phyloP scores from a whole-genome alignment of 2,329 filamentous ascomycete species.

The Biscogniauxia marginata region DNA sequence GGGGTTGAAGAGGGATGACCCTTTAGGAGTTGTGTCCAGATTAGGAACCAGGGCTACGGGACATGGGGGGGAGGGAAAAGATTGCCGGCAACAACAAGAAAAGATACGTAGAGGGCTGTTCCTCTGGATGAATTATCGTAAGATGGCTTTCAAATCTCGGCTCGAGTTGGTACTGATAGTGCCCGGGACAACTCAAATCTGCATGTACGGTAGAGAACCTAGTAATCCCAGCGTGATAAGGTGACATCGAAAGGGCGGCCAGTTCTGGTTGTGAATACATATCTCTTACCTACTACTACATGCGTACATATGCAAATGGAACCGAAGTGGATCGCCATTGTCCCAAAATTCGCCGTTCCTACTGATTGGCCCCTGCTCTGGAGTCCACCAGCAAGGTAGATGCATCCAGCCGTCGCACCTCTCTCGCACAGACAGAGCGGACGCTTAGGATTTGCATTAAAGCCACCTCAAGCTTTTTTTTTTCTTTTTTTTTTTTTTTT shows the following conservation, averaged over 20 bases:
- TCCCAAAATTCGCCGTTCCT: neutral
- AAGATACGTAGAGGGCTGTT: neutral
- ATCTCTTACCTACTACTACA: conserved; percentile 6
- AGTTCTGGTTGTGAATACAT: conserved; percentile 15
- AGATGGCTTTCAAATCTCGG: neutral
- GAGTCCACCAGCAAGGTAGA: conserved; percentile 5
- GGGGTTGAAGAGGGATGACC: conserved; percentile 25
- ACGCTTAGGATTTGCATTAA: neutral
- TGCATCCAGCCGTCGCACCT: conserved; percentile 4
- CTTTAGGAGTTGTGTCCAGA: conserved; percentile 33
- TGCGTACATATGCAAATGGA: conserved; percentile 9
- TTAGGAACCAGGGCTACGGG: conserved; percentile 23
- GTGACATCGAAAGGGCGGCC: conserved; percentile 6
- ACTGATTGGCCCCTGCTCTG: conserved; percentile 1
- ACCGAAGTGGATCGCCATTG: neutral
- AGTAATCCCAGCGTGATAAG: conserved; percentile 7
- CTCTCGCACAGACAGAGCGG: neutral
- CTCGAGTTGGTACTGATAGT: neutral
- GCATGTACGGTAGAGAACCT: neutral
- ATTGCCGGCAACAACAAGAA: neutral
- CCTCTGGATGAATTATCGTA: neutral
- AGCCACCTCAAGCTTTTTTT: neutral
- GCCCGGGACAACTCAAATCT: neutral
- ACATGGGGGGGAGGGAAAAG: neutral
- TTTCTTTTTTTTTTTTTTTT: neutral